A percentile compares a stretch with the other conserved stretches of the same genome.
These are phyloP conservation scores for Sugiyamaella pinicola DNA, from an alignment of 1,139 yeast genomes.

Conservation along the genomic window DNA sequence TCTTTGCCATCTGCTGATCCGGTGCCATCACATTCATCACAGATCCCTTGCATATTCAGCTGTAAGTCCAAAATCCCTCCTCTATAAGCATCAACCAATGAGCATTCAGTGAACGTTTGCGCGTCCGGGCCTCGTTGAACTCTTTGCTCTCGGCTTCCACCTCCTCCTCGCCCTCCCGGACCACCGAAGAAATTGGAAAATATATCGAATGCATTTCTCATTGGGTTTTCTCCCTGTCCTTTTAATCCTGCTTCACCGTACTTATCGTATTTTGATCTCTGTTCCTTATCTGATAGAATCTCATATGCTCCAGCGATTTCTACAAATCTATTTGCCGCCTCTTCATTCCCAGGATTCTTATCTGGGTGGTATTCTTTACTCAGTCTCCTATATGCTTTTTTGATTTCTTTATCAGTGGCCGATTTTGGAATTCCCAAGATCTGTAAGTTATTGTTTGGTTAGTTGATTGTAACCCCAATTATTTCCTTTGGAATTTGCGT, in stretches of 20 bases:
- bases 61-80: slow-evolving; percentile 66
- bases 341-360: slow-evolving; percentile 79
- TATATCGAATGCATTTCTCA: slow-evolving; percentile 65
- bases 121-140: slow-evolving; percentile 68
- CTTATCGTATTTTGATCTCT: slow-evolving; percentile 70
- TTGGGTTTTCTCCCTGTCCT: slow-evolving; percentile 43
- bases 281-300: slow-evolving; percentile 73
- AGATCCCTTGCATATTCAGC: slow-evolving; percentile 71
- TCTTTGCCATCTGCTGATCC: slow-evolving; percentile 80
- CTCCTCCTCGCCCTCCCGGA: slow-evolving; percentile 39
- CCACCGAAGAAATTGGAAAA: slow-evolving; percentile 79
- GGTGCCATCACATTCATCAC: slow-evolving; percentile 76
- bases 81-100: slow-evolving; percentile 65
- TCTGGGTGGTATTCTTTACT: slow-evolving; percentile 94
- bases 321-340: slow-evolving; percentile 81
- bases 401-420: slow-evolving; percentile 81
- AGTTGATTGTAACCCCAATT: not conserved
- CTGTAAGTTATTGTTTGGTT: slow-evolving; percentile 29
- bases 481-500: not conserved
- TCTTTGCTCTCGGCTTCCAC: slow-evolving; percentile 46
- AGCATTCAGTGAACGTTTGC: slow-evolving; percentile 56
- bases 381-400: slow-evolving; percentile 79
- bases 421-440: slow-evolving; percentile 67
- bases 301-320: slow-evolving; percentile 96
- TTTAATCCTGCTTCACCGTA: slow-evolving; percentile 82